phyloP scores from a whole-genome alignment of 129 eudicot species.

The Scalesia atractyloides region DNA sequence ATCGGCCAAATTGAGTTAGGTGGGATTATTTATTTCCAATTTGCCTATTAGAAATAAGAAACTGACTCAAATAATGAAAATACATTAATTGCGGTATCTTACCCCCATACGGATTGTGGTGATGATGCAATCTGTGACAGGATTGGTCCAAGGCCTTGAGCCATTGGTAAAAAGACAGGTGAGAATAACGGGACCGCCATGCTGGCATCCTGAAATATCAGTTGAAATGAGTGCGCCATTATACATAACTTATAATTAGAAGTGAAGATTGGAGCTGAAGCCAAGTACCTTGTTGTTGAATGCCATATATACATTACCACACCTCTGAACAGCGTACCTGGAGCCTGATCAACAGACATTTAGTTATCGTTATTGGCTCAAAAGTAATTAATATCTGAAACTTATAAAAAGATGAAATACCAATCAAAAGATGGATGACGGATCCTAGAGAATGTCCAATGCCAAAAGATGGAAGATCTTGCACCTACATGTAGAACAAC shows the following conservation, averaged over 20 bases:
- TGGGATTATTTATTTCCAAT: no score
- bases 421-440: background rate
- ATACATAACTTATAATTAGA: conserved; percentile 2
- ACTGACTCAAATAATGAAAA: background rate
- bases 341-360: conserved; percentile 58
- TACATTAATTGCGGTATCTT: conserved; percentile 27
- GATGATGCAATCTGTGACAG: conserved; percentile 79
- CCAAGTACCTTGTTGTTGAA: conserved; percentile 84
- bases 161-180: conserved; percentile 86
- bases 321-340: conserved; percentile 86
- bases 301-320: conserved; percentile 83
- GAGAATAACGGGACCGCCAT: conserved; percentile 79
- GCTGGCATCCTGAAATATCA: conserved; percentile 84
- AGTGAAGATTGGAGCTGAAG: background rate
- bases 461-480: conserved; percentile 88
- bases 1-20: no score
- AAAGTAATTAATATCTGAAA: background rate
- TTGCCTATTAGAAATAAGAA: no score
- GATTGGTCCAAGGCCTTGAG: conserved; percentile 79
- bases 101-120: conserved; percentile 87
- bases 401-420: background rate
- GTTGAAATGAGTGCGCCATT: conserved; percentile 6
- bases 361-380: background rate
- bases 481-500: conserved; percentile 47
- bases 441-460: background rate